These are phyloP conservation scores for Heritiera fomes DNA, from an alignment of 345 rosid species.

Conservation along the genomic window DNA sequence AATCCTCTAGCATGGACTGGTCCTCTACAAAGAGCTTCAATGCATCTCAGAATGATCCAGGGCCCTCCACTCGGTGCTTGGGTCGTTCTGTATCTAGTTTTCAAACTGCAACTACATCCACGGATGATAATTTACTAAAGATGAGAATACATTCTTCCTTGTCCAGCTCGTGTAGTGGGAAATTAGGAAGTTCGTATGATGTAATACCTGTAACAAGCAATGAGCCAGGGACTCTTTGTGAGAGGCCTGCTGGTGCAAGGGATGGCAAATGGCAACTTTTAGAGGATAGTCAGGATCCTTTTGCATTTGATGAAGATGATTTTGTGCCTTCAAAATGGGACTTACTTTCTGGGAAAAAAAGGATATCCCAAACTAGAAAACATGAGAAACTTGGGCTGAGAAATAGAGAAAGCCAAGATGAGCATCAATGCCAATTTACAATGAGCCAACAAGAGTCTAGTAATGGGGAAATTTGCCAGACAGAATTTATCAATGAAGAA, in stretches of 20 bases:
- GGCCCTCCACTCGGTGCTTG: slow-evolving; percentile 41
- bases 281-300: slow-evolving; percentile 75
- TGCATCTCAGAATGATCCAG: slow-evolving; percentile 46
- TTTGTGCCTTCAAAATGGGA: slow-evolving; percentile 82
- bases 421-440: slow-evolving; percentile 31
- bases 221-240: slow-evolving; percentile 41
- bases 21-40: slow-evolving; percentile 39
- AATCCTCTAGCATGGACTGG: slow-evolving; percentile 38
- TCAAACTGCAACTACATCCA: slow-evolving; percentile 47
- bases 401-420: slow-evolving; percentile 42
- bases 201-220: slow-evolving; percentile 39
- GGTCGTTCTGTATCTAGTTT: slow-evolving; percentile 45
- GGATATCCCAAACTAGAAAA: slow-evolving; percentile 39
- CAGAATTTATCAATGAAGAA: slow-evolving; percentile 40
- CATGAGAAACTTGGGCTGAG: slow-evolving; percentile 34
- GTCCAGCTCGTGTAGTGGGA: slow-evolving; percentile 51
- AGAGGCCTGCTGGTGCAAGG: slow-evolving; percentile 36
- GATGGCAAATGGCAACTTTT: slow-evolving; percentile 33
- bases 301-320: slow-evolving; percentile 77
- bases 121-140: slow-evolving; percentile 43
- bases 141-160: slow-evolving; percentile 51
- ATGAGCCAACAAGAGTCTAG: slow-evolving; percentile 50
- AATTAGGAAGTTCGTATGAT: slow-evolving; percentile 41
- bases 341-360: slow-evolving; percentile 51
- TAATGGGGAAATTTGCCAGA: slow-evolving; percentile 32